phyloP scores from a whole-genome alignment of 306 rosid species.

The Castanea crenata region DNA sequence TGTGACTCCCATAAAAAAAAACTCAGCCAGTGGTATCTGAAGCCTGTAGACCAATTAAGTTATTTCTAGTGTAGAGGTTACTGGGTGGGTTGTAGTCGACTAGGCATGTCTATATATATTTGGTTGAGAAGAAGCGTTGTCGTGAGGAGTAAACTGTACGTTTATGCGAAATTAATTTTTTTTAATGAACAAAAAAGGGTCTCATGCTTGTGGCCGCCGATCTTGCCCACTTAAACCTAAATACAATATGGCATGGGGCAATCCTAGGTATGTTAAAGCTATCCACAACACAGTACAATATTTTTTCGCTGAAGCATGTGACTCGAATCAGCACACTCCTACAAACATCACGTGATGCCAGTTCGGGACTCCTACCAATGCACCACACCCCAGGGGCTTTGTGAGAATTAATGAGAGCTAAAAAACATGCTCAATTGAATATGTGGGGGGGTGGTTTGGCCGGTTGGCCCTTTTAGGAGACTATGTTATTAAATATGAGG shows the following conservation, averaged over 20 bases:
- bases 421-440: too few relatives aligned
- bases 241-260: too few relatives aligned
- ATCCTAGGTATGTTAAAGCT: too few relatives aligned
- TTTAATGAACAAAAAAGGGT: too few relatives aligned
- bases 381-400: not conserved
- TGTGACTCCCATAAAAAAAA: constrained; percentile 22
- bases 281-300: too few relatives aligned
- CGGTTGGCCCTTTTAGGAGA: constrained; percentile 81
- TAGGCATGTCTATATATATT: constrained; percentile 53
- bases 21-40: constrained; percentile 42
- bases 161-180: constrained; percentile 60
- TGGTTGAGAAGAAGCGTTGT: constrained; percentile 76
- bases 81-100: constrained; percentile 81
- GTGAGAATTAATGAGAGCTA: constrained; percentile 57
- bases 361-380: too few relatives aligned
- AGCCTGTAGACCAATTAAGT: constrained; percentile 43
- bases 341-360: too few relatives aligned
- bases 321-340: too few relatives aligned
- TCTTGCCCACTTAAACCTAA: too few relatives aligned
- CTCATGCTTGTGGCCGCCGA: constrained; percentile 33
- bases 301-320: too few relatives aligned
- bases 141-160: constrained; percentile 67
- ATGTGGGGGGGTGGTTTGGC: constrained; percentile 52
- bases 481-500: constrained; percentile 91
- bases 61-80: constrained; percentile 88